These are phyloP conservation scores for Huntiella moniliformis DNA, from an alignment of 2,329 filamentous ascomycete genomes.

Conservation along the genomic window DNA sequence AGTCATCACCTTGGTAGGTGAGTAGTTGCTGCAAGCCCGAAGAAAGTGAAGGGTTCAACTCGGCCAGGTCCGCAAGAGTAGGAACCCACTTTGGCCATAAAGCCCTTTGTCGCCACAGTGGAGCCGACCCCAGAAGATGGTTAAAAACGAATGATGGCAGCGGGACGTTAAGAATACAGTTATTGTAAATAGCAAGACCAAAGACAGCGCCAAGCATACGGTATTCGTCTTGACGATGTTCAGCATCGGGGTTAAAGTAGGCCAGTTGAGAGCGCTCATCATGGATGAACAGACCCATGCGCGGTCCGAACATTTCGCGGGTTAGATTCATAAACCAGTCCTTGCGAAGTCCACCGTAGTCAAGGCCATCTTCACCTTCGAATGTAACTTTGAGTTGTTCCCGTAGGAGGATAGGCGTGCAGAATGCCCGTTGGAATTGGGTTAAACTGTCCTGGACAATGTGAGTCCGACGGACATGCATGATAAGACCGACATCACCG, in stretches of 20 bases:
- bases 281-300: constrained; percentile 82
- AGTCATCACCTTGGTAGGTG: constrained; percentile 60
- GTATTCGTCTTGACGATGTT: constrained; percentile 82
- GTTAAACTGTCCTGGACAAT: constrained; percentile 74
- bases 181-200: constrained; percentile 85
- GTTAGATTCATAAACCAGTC: constrained; percentile 87
- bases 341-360: constrained; percentile 75
- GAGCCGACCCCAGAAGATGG: constrained; percentile 63
- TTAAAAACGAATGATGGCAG: constrained; percentile 79
- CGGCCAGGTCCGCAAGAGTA: constrained; percentile 65
- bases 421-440: constrained; percentile 41
- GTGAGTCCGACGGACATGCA: constrained; percentile 67
- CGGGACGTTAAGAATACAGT: constrained; percentile 75
- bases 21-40: constrained; percentile 57
- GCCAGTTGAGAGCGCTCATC: constrained; percentile 81
- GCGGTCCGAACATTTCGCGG: constrained; percentile 76
- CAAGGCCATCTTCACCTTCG: constrained; percentile 72
- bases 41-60: constrained; percentile 61
- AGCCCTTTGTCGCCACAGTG: constrained; percentile 20
- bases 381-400: constrained; percentile 47
- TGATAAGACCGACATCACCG: constrained; percentile 51
- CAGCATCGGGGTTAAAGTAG: constrained; percentile 81
- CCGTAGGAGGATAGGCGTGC: background rate
- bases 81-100: constrained; percentile 35
- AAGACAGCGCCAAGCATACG: constrained; percentile 77